Conservation (phyloP, 2,329 filamentous ascomycete species). For the Ambrosiella beaveri region DNA sequence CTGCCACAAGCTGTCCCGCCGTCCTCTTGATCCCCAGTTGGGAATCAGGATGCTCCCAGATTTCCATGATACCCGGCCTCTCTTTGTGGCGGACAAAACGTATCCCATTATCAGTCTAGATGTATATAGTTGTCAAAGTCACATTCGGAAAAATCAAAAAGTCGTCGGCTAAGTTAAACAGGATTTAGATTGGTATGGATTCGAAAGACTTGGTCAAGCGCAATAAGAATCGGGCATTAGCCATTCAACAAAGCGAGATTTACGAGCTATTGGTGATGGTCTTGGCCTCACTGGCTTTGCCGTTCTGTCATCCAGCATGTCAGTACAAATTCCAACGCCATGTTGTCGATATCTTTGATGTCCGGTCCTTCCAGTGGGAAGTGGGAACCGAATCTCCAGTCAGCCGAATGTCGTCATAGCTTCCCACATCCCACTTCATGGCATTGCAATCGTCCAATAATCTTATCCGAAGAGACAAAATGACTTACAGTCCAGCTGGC, state of each 20-base stretch:
- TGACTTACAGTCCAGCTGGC: constrained; percentile 76
- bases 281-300: constrained; percentile 73
- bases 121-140: background rate
- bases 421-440: background rate
- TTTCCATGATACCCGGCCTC: too few relatives aligned
- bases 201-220: background rate
- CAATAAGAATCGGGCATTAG: background rate
- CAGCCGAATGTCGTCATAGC: background rate
- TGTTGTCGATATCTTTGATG: background rate
- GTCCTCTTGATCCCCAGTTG: background rate
- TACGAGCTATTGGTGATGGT: constrained; percentile 34
- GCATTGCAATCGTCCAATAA: background rate
- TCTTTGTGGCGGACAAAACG: too few relatives aligned
- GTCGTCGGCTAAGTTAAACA: background rate
- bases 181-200: background rate
- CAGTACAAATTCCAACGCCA: background rate
- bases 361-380: too few relatives aligned
- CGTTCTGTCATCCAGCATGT: constrained; percentile 40
- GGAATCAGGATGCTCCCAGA: background rate
- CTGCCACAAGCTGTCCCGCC: too few relatives aligned
- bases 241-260: background rate
- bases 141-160: background rate
- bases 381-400: background rate
- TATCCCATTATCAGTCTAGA: too few relatives aligned
- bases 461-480: constrained; percentile 19